Evolutionary conservation across 441 rosid genomes (phyloP).

Genomic region (Viola pubescens): DNA sequence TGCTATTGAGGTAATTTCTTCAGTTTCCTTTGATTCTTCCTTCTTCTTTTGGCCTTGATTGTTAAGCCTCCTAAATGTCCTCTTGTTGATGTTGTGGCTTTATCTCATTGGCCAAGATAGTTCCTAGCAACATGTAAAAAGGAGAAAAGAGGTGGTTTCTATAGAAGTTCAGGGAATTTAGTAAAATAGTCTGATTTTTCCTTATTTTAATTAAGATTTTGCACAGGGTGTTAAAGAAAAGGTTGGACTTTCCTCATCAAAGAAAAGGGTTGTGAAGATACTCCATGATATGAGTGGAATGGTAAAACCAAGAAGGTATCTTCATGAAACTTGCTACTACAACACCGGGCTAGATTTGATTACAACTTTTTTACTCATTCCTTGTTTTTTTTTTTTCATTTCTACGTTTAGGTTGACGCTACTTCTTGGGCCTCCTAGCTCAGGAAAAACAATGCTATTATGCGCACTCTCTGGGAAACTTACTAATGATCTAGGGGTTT

Average conservation of each 20-base stretch:
- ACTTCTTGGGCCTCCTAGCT: constrained; percentile 47
- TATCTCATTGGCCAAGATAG: neutral
- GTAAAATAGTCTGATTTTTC: neutral
- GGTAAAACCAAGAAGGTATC: constrained; percentile 72
- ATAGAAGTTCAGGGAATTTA: neutral
- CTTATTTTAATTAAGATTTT: neutral
- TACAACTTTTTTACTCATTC: neutral
- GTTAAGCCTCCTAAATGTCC: neutral
- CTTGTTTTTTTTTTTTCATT: too few relatives aligned
- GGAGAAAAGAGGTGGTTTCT: too few relatives aligned
- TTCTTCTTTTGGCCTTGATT: neutral
- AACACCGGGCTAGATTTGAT: too few relatives aligned
- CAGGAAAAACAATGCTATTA: constrained; percentile 37
- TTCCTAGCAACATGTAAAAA: neutral
- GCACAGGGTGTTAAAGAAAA: constrained; percentile 45
- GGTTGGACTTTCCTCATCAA: constrained; percentile 53
- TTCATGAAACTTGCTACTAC: neutral
- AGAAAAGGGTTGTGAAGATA: constrained; percentile 54
- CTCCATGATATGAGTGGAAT: constrained; percentile 59
- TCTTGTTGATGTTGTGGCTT: neutral
- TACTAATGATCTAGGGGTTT: constrained; percentile 21
- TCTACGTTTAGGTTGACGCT: constrained; percentile 42
- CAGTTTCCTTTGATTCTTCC: neutral
- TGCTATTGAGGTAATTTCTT: constrained; percentile 42
- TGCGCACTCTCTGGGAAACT: constrained; percentile 35